phyloP scores from a whole-genome alignment of 179 eudicot genomes.

The Vitellaria paradoxa region DNA sequence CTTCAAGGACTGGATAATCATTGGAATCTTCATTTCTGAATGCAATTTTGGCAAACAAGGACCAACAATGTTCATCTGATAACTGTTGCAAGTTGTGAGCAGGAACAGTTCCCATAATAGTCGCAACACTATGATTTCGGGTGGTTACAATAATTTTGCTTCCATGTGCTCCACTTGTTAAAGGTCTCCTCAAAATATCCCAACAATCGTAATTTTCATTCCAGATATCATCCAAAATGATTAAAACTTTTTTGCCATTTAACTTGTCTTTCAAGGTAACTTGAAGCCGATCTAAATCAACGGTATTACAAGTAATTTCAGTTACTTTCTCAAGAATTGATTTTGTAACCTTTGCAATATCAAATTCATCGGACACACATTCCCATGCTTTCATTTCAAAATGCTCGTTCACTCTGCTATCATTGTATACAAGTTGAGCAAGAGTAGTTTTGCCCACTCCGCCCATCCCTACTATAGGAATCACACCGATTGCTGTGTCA shows the following conservation, averaged over 20 bases:
- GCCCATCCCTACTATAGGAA: constrained; percentile 17
- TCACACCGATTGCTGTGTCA: neutral
- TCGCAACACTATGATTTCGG: neutral
- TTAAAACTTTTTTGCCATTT: neutral
- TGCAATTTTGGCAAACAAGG: neutral
- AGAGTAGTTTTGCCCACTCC: constrained; percentile 22
- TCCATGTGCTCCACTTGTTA: constrained; percentile 13
- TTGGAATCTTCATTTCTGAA: neutral
- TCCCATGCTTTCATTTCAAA: constrained; percentile 15
- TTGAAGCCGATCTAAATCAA: neutral
- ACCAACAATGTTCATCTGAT: constrained; percentile 9
- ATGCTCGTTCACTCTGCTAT: neutral
- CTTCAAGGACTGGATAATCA: neutral
- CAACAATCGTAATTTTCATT: constrained; percentile 1
- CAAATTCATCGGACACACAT: constrained; percentile 15
- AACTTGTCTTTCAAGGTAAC: neutral
- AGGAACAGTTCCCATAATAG: neutral
- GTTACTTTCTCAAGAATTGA: neutral
- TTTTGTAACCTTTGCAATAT: neutral
- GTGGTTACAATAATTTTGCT: constrained; percentile 18
- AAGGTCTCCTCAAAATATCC: neutral
- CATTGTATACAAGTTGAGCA: constrained; percentile 15
- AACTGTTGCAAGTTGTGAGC: neutral
- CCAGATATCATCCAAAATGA: constrained; percentile 23
- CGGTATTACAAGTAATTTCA: neutral